A percentile compares a stretch with the other conserved stretches of the same genome.
These are phyloP conservation scores for Aquilaria yunnanensis DNA, from an alignment of 345 rosid species.

Conservation along the genomic window DNA sequence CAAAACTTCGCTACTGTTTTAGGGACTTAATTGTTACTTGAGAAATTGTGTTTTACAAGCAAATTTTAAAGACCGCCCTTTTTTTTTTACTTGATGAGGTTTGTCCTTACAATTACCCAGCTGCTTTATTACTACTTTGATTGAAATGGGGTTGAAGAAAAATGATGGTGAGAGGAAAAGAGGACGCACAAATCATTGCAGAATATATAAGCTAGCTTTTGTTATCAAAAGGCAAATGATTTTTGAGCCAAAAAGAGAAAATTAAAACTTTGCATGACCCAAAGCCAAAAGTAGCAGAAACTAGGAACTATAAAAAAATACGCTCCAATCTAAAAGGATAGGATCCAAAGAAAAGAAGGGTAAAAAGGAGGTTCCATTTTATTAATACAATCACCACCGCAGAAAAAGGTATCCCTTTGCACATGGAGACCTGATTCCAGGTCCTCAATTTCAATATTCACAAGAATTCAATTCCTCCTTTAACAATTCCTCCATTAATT, in stretches of 20 bases:
- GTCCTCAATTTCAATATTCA: no score
- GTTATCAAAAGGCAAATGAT: conserved; percentile 22
- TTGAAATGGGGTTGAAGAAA: neutral
- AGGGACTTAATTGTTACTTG: neutral
- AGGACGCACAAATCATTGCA: conserved; percentile 5
- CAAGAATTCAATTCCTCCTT: no score
- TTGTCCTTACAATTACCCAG: neutral
- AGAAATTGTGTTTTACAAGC: conserved; percentile 21
- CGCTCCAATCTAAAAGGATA: neutral
- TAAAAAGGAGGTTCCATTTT: neutral
- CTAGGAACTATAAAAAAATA: conserved; percentile 6
- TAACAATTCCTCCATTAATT: no score
- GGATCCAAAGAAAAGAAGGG: conserved; percentile 25
- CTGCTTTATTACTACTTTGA: neutral
- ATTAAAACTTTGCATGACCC: neutral
- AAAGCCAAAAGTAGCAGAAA: conserved; percentile 12
- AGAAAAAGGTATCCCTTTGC: no score
- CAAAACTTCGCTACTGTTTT: conserved; percentile 8
- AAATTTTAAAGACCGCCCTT: conserved; percentile 8
- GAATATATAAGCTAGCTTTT: conserved; percentile 15
- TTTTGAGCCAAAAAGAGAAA: conserved; percentile 19
- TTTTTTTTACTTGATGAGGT: conserved; percentile 1
- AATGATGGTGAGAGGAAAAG: conserved; percentile 17
- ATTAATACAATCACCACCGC: no score
- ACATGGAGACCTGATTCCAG: no score